Conservation (phyloP, 345 rosid species). For the Bruguiera sexangula region DNA sequence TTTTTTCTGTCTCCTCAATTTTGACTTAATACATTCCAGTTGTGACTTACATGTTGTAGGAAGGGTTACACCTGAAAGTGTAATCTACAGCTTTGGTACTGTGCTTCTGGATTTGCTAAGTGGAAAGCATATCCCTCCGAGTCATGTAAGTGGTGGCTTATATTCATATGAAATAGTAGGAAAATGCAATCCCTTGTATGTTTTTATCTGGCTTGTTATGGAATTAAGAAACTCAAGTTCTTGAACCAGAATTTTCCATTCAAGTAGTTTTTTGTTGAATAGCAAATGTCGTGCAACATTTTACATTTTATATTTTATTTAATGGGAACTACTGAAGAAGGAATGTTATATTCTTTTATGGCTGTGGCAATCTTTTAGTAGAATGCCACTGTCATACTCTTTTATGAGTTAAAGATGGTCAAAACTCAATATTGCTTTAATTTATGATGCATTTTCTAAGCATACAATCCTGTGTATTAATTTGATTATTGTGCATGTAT, state of each 20-base stretch:
- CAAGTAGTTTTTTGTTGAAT: not conserved
- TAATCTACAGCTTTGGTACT: slow-evolving; percentile 72
- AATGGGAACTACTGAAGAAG: too few species aligned
- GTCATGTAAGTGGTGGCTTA: slow-evolving; percentile 54
- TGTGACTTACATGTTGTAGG: slow-evolving; percentile 36
- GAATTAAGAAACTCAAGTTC: not conserved
- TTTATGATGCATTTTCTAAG: not conserved
- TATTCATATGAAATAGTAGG: not conserved
- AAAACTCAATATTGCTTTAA: not conserved
- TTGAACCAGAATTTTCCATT: not conserved
- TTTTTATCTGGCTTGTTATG: not conserved
- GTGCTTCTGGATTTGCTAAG: slow-evolving; percentile 67
- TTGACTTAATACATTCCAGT: slow-evolving; percentile 7
- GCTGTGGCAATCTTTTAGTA: not conserved
- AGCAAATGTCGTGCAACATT: too few species aligned
- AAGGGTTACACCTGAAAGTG: slow-evolving; percentile 73
- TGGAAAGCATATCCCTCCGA: slow-evolving; percentile 84
- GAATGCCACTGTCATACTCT: not conserved
- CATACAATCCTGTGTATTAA: slow-evolving; percentile 4
- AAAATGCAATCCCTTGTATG: not conserved
- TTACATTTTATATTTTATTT: too few species aligned
- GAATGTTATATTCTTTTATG: too few species aligned
- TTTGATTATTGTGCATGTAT: slow-evolving; percentile 19
- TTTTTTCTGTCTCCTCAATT: slow-evolving; percentile 5
- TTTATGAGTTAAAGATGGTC: not conserved